Evolutionary conservation across 805 yeast genomes (phyloP).

Genomic region (Yamadazyma ubonensis): DNA sequence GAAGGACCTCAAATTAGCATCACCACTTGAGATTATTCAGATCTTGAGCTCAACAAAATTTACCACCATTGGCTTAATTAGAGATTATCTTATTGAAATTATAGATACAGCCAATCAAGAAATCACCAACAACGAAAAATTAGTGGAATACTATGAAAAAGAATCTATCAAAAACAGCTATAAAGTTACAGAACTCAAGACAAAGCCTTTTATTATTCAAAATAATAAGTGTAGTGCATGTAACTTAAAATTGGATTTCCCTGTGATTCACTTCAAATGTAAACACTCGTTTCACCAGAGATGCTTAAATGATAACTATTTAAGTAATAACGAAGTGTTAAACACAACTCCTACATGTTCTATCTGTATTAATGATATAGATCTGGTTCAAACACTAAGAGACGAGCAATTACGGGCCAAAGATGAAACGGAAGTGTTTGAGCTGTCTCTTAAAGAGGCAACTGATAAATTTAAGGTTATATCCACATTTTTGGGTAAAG

Average conservation of each 20-base stretch:
- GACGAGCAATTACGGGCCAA: conserved; percentile 60
- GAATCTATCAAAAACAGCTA: conserved; percentile 60
- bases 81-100: conserved; percentile 62
- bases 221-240: conserved; percentile 68
- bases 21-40: conserved; percentile 78
- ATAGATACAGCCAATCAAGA: conserved; percentile 61
- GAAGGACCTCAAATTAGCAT: conserved; percentile 50
- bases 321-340: conserved; percentile 11
- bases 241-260: conserved; percentile 63
- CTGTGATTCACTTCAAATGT: conserved; percentile 82
- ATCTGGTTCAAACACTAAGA: conserved; percentile 58
- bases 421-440: conserved; percentile 62
- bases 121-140: conserved; percentile 62
- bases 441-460: conserved; percentile 51
- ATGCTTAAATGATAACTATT: conserved; percentile 58
- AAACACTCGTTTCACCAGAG: conserved; percentile 82
- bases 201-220: conserved; percentile 53
- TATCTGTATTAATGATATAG: conserved; percentile 67
- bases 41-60: conserved; percentile 53
- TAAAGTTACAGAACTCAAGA: conserved; percentile 51
- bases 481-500: conserved; percentile 82
- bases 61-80: conserved; percentile 70
- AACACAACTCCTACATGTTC: conserved; percentile 53
- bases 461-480: conserved; percentile 70
- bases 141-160: conserved; percentile 62